These are phyloP conservation scores for Gracilaria caudata DNA, from an alignment of 23 red algal species.

Conservation along the genomic window DNA sequence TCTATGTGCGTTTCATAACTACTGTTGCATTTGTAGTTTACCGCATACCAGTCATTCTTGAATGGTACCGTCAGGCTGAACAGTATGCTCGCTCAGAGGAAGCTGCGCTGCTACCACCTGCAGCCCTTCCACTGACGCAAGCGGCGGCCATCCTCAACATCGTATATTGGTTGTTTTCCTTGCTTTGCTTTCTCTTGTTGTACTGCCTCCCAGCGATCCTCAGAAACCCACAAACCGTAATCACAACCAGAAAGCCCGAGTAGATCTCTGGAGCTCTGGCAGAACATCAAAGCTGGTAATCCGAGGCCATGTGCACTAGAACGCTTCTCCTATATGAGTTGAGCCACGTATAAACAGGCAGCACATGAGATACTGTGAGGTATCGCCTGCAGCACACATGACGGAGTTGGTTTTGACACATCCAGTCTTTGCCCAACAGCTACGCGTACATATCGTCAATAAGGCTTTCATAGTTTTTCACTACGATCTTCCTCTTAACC, in stretches of 20 bases:
- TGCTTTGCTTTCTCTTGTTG: slow-evolving; percentile 58
- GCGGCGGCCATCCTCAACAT: slow-evolving; percentile 61
- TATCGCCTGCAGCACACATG: neutral
- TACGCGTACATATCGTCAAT: slow-evolving; percentile 71
- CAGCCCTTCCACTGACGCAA: slow-evolving; percentile 37
- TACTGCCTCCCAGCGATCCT: slow-evolving; percentile 55
- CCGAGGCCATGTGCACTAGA: neutral
- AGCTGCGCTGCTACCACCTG: slow-evolving; percentile 13
- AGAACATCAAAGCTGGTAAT: neutral
- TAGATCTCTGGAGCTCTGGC: neutral
- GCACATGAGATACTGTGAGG: neutral
- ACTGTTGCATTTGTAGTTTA: slow-evolving; percentile 58
- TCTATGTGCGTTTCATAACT: slow-evolving; percentile 46
- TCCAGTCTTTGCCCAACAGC: neutral
- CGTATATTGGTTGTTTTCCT: slow-evolving; percentile 58
- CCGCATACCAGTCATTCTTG: slow-evolving; percentile 33
- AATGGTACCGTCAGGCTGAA: slow-evolving; percentile 47
- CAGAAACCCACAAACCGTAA: slow-evolving; percentile 18
- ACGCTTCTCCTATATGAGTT: neutral
- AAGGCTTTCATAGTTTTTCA: slow-evolving; percentile 54
- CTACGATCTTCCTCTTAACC: slow-evolving; percentile 85
- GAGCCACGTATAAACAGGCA: neutral
- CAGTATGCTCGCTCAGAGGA: slow-evolving; percentile 6
- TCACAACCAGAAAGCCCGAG: neutral
- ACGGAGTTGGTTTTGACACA: neutral